These are phyloP conservation scores for Amanita rubescens DNA, from an alignment of 768 basidiomycete species.

Conservation along the genomic window DNA sequence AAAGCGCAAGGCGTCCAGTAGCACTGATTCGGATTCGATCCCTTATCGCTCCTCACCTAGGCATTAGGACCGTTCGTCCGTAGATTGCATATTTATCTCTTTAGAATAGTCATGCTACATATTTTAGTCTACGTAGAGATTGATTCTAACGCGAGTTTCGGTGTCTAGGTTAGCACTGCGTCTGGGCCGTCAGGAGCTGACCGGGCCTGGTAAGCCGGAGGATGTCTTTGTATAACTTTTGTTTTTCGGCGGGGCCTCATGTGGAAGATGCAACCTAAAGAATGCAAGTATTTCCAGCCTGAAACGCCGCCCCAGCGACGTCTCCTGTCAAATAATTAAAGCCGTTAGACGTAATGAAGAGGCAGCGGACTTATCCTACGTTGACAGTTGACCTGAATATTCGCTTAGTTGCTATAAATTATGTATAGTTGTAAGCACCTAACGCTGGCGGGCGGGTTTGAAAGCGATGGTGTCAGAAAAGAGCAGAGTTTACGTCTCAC, in stretches of 20 bases:
- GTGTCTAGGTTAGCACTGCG: not conserved
- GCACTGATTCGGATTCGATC: not conserved
- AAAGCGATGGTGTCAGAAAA: not conserved
- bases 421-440: not conserved
- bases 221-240: not conserved
- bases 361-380: too few relatives aligned
- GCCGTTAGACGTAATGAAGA: too few relatives aligned
- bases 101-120: not conserved
- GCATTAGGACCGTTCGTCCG: not conserved
- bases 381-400: too few relatives aligned
- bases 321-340: too few relatives aligned
- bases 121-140: not conserved
- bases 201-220: not conserved
- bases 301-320: too few relatives aligned
- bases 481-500: not conserved
- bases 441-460: not conserved
- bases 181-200: too few relatives aligned
- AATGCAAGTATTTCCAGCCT: too few relatives aligned
- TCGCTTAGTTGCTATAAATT: too few relatives aligned
- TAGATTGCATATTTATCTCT: not conserved
- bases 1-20: not conserved
- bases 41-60: not conserved
- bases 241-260: too few relatives aligned
- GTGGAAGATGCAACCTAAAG: too few relatives aligned
- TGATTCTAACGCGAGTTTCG: not conserved